Evolutionary conservation across 2,329 filamentous ascomycete species (phyloP).

Genomic region (Aspergillus sp.): DNA sequence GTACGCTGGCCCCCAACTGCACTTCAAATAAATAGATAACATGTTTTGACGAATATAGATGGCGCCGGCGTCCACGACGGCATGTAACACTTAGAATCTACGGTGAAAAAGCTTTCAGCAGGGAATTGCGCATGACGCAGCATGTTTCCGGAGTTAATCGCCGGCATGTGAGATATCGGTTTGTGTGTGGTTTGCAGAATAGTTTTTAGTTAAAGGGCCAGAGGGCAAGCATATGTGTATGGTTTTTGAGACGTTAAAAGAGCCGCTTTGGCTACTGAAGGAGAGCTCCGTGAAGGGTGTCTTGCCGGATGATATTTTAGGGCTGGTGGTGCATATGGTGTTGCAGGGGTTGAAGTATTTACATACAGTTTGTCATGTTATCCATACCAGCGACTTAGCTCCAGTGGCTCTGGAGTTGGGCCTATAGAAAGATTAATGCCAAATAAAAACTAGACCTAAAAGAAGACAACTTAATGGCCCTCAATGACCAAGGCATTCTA

Average conservation of each 20-base stretch:
- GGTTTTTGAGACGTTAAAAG: too few species aligned
- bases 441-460: constrained; percentile 30
- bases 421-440: background rate
- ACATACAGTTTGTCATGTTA: constrained; percentile 32
- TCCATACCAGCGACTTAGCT: constrained; percentile 30
- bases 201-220: too few species aligned
- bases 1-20: too few species aligned
- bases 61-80: too few species aligned
- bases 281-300: constrained; percentile 18
- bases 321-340: constrained; percentile 27
- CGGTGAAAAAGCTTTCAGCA: too few species aligned
- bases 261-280: constrained; percentile 27
- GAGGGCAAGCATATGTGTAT: too few species aligned
- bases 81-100: too few species aligned
- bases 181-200: too few species aligned
- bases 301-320: constrained; percentile 23
- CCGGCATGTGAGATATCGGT: too few species aligned
- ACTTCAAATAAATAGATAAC: too few species aligned
- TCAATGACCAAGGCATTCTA: constrained; percentile 15
- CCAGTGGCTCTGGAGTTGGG: background rate
- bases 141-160: too few species aligned
- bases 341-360: constrained; percentile 37
- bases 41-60: background rate
- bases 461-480: constrained; percentile 30
- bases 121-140: too few species aligned